These are phyloP conservation scores for Panellus pusillus DNA, from an alignment of 768 basidiomycete genomes.

Conservation along the genomic window DNA sequence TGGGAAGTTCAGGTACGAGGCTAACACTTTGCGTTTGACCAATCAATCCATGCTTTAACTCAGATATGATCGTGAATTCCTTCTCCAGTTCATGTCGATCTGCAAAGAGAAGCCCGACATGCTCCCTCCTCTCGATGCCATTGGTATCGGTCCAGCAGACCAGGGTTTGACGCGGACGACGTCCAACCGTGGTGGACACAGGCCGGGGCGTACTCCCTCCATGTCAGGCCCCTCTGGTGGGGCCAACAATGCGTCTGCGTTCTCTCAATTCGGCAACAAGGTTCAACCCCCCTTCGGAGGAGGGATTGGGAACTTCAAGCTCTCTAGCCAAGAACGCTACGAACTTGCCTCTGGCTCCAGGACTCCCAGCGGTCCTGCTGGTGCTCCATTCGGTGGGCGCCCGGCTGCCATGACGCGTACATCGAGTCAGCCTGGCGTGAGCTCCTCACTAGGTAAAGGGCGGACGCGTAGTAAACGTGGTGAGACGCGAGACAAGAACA, in stretches of 20 bases:
- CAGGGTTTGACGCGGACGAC: conserved; percentile 55
- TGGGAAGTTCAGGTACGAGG: conserved; percentile 80
- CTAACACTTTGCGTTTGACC: neutral
- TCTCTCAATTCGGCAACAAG: conserved; percentile 50
- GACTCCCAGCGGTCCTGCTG: conserved; percentile 51
- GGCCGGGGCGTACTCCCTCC: conserved; percentile 45
- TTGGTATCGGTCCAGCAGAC: conserved; percentile 84
- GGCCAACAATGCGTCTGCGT: conserved; percentile 32
- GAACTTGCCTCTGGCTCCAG: conserved; percentile 45
- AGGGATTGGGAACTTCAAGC: conserved; percentile 76
- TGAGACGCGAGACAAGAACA: conserved; percentile 64
- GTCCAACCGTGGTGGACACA: conserved; percentile 64
- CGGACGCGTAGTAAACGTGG: conserved; percentile 84
- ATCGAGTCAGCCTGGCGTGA: conserved; percentile 62
- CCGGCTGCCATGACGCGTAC: conserved; percentile 67
- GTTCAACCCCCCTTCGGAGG: conserved; percentile 38
- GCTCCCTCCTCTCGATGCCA: conserved; percentile 84
- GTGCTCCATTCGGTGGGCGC: conserved; percentile 48
- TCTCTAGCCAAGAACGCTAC: conserved; percentile 73
- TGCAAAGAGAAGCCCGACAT: conserved; percentile 95
- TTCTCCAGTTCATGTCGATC: conserved; percentile 92
- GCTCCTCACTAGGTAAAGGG: conserved; percentile 47
- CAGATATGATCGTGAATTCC: conserved; percentile 96
- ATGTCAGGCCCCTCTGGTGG: conserved; percentile 26
- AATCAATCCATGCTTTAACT: neutral